These are phyloP conservation scores for Nemania sp. DNA, from an alignment of 2,329 filamentous ascomycete species.

Conservation along the genomic window DNA sequence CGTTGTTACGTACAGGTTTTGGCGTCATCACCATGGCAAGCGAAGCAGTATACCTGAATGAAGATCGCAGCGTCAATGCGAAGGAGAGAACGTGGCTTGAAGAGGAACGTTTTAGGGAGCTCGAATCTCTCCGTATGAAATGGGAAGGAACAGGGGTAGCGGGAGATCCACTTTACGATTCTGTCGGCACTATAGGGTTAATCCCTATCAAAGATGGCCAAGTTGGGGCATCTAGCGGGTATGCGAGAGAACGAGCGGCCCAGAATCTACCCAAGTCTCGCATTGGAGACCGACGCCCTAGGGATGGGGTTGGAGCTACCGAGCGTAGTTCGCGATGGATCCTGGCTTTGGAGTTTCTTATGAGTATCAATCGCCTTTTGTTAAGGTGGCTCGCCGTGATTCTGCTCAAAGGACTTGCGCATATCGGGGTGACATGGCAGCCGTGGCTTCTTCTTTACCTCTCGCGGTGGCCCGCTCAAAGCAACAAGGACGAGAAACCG, in stretches of 20 bases:
- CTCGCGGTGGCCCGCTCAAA: slow-evolving; percentile 48
- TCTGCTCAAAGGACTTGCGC: slow-evolving; percentile 57
- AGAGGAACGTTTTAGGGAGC: slow-evolving; percentile 78
- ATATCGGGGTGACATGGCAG: slow-evolving; percentile 62
- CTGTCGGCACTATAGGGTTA: slow-evolving; percentile 58
- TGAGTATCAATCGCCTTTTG: slow-evolving; percentile 71
- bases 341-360: slow-evolving; percentile 74
- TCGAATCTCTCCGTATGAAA: slow-evolving; percentile 64
- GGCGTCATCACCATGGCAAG: slow-evolving; percentile 89
- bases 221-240: slow-evolving; percentile 57
- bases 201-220: slow-evolving; percentile 58
- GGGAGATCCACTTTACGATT: slow-evolving; percentile 55
- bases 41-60: slow-evolving; percentile 93
- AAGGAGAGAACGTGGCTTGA: slow-evolving; percentile 88
- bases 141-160: slow-evolving; percentile 53
- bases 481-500: slow-evolving; percentile 35
- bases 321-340: slow-evolving; percentile 80
- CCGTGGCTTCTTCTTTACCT: slow-evolving; percentile 67
- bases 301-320: slow-evolving; percentile 75
- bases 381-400: slow-evolving; percentile 62
- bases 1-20: slow-evolving; percentile 84
- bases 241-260: slow-evolving; percentile 71
- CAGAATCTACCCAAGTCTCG: slow-evolving; percentile 58
- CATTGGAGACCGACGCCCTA: slow-evolving; percentile 49
- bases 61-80: slow-evolving; percentile 76